Conservation (phyloP, 495 filamentous ascomycete species). For the Trichocladium antarcticum region DNA sequence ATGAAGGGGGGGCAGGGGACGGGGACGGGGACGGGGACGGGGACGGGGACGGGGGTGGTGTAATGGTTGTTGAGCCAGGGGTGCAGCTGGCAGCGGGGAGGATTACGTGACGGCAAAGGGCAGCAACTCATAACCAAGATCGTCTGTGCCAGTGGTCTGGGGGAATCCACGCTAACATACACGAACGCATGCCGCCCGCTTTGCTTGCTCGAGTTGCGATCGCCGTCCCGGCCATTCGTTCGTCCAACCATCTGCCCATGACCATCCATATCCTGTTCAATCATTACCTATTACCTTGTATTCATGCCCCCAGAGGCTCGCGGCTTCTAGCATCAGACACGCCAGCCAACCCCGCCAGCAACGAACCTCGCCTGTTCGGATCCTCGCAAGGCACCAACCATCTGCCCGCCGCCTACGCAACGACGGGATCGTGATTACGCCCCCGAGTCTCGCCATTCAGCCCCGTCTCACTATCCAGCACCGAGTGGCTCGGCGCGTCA, state of each 20-base stretch:
- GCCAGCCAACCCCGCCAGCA: no score
- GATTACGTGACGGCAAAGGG: no score
- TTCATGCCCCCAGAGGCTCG: background rate
- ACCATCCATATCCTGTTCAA: conserved; percentile 1
- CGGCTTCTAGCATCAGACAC: background rate
- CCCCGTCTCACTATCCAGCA: conserved; percentile 32
- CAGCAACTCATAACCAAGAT: no score
- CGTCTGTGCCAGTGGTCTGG: no score
- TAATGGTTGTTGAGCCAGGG: background rate
- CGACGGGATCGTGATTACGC: conserved; percentile 28
- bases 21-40: background rate
- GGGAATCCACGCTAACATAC: no score
- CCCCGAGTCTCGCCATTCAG: conserved; percentile 40
- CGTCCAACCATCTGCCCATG: background rate
- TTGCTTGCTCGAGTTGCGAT: no score
- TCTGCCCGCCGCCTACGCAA: no score
- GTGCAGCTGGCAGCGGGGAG: background rate
- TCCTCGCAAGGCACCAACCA: no score
- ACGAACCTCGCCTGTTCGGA: no score
- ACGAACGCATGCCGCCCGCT: no score
- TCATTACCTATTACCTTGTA: conserved; percentile 13
- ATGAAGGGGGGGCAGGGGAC: conserved; percentile 9
- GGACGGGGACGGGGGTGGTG: background rate
- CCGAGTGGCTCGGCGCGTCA: conserved; percentile 34
- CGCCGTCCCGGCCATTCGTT: no score